Evolutionary conservation across 2,329 filamentous ascomycete species (phyloP).

Genomic region (Hirsutella minnesotensis): DNA sequence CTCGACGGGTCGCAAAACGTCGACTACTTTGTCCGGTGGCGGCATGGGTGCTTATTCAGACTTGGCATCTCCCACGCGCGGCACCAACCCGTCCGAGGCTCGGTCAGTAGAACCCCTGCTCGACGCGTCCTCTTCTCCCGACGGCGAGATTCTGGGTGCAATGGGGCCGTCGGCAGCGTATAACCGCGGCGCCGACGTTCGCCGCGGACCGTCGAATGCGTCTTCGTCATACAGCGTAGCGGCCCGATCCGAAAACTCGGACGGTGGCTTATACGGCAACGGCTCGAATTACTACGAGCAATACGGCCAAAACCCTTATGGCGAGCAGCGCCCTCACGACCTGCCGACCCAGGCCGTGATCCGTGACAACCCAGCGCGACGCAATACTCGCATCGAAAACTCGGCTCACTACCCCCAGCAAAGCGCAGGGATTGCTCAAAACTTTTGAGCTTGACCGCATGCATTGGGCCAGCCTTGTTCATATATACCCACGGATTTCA

Average conservation of each 20-base stretch:
- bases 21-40: conserved; percentile 78
- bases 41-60: conserved; percentile 61
- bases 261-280: conserved; percentile 35
- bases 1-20: conserved; percentile 68
- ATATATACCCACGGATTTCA: conserved; percentile 1
- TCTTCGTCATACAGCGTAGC: conserved; percentile 89
- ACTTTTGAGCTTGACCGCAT: conserved; percentile 51
- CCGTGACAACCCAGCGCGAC: conserved; percentile 78
- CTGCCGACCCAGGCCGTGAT: conserved; percentile 63
- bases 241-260: conserved; percentile 59
- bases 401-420: conserved; percentile 82
- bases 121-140: conserved; percentile 42
- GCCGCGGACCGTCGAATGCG: conserved; percentile 84
- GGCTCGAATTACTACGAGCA: conserved; percentile 45
- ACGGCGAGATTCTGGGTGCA: conserved; percentile 72
- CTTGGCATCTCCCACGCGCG: conserved; percentile 54
- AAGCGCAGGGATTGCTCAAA: conserved; percentile 91
- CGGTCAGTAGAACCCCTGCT: conserved; percentile 55
- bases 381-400: conserved; percentile 92
- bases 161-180: conserved; percentile 62
- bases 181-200: conserved; percentile 58
- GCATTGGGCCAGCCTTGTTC: conserved; percentile 3
- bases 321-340: conserved; percentile 31
- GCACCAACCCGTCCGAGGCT: conserved; percentile 49
- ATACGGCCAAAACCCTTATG: conserved; percentile 46